Percentiles rank a stretch among this genome's conserved stretches.
Evolutionary conservation across 106 monocot genomes (phyloP).

Genomic region (Amphibolis antarctica): DNA sequence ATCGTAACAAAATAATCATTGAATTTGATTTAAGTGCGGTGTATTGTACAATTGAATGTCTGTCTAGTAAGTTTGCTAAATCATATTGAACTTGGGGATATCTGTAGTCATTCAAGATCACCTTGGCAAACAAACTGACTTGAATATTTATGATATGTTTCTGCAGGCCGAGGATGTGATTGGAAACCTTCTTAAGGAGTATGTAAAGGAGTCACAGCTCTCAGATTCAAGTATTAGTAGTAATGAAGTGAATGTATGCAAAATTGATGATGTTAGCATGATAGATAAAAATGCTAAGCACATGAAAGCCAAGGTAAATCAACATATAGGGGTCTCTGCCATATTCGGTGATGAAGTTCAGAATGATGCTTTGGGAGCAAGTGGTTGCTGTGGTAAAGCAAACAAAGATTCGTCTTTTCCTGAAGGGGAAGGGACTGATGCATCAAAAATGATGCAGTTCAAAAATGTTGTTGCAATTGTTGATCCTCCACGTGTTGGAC

Average conservation of each 20-base stretch:
- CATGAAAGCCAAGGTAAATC: background rate
- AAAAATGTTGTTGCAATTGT: conserved; percentile 85
- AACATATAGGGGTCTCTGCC: background rate
- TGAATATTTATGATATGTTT: background rate
- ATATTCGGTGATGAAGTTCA: background rate
- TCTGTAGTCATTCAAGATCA: too few species aligned
- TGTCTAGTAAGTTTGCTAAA: too few species aligned
- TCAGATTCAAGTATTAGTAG: conserved; percentile 2
- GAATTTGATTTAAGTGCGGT: too few species aligned
- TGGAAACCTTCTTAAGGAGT: conserved; percentile 60
- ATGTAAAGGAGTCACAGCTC: conserved; percentile 38
- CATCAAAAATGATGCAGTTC: conserved; percentile 28
- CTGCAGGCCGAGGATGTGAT: conserved; percentile 82
- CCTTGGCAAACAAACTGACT: background rate
- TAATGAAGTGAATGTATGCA: conserved; percentile 3
- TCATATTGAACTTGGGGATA: too few species aligned
- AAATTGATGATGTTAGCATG: background rate
- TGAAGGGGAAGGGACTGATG: background rate
- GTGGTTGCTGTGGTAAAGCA: background rate
- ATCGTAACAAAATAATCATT: too few species aligned
- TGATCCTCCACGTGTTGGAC: conserved; percentile 87
- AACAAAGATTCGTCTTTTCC: conserved; percentile 9
- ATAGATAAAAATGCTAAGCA: background rate
- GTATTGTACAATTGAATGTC: too few species aligned
- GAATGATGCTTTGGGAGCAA: background rate